Evolutionary conservation across 106 monocot species (phyloP).

Genomic region (Amphibolis antarctica): DNA sequence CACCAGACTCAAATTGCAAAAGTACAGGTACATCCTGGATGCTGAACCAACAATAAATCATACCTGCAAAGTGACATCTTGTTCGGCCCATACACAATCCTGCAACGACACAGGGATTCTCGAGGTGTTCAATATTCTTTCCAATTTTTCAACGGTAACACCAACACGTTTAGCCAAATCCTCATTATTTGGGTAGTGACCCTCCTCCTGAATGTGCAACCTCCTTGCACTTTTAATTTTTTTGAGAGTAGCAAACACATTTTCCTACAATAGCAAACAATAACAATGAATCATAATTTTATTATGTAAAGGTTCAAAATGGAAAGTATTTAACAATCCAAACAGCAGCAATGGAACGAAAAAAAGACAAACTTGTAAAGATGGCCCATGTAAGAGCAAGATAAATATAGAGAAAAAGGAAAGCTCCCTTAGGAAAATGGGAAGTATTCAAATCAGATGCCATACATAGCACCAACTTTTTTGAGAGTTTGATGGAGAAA

Average conservation of each 20-base stretch:
- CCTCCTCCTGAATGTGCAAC: conserved; percentile 47
- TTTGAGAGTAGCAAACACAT: conserved; percentile 61
- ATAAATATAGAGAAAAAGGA: too few relatives aligned
- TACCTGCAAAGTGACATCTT: conserved; percentile 73
- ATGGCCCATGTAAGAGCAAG: too few relatives aligned
- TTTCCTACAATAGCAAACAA: conserved; percentile 44
- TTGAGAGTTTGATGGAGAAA: too few relatives aligned
- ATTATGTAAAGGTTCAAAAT: too few relatives aligned
- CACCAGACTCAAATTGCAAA: not conserved
- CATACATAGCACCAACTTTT: too few relatives aligned
- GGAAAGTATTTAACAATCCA: too few relatives aligned
- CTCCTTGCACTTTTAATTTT: conserved; percentile 41
- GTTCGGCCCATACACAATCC: conserved; percentile 45
- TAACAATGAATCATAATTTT: too few relatives aligned
- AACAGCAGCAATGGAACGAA: too few relatives aligned
- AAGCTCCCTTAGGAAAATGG: too few relatives aligned
- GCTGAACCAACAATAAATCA: too few relatives aligned
- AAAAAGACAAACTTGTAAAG: too few relatives aligned
- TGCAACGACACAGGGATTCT: conserved; percentile 68
- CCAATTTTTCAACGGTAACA: conserved; percentile 44
- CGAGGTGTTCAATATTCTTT: conserved; percentile 27
- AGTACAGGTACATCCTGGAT: not conserved
- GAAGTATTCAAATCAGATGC: too few relatives aligned
- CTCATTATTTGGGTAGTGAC: conserved; percentile 45
- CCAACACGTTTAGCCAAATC: conserved; percentile 65